A percentile compares a stretch with the other conserved stretches of the same genome.
Conservation (phyloP, 257 asterid genomes). For the Solanum arcanum region DNA sequence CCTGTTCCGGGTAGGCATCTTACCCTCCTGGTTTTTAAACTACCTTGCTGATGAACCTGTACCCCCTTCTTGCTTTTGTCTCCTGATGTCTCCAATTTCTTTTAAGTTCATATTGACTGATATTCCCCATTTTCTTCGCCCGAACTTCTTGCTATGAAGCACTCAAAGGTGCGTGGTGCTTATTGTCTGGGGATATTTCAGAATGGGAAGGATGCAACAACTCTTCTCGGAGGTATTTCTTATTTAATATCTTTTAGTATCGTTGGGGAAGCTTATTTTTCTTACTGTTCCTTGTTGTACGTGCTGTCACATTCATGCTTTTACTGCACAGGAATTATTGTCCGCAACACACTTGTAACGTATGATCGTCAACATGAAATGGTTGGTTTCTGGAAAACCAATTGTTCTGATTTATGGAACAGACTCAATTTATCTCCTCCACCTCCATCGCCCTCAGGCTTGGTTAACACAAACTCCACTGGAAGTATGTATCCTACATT, state of each 20-base stretch:
- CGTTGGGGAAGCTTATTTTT: not conserved
- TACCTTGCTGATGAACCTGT: not conserved
- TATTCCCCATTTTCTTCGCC: not conserved
- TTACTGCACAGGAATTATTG: constrained; percentile 57
- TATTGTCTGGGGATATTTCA: constrained; percentile 97
- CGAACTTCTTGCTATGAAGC: constrained; percentile 28
- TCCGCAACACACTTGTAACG: constrained; percentile 91
- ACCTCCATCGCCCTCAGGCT: constrained; percentile 35
- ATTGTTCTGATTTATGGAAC: constrained; percentile 92
- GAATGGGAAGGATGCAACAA: constrained; percentile 96
- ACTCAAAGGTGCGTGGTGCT: constrained; percentile 89
- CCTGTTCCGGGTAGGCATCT: constrained; percentile 66
- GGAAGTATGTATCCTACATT: constrained; percentile 29
- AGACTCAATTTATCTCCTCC: constrained; percentile 50
- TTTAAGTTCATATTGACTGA: constrained; percentile 1
- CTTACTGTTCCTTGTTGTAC: not conserved
- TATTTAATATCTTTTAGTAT: not conserved
- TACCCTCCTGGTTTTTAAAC: constrained; percentile 4
- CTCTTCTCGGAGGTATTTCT: constrained; percentile 85
- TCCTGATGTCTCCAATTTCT: not conserved
- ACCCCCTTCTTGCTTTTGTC: not conserved
- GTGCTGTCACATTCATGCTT: not conserved
- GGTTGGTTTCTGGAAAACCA: constrained; percentile 96
- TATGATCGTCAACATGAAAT: constrained; percentile 91
- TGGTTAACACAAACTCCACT: constrained; percentile 26